Evolutionary conservation across 1,284 basidiomycete genomes (phyloP).

Genomic region (Sanghuangporus weigelae): DNA sequence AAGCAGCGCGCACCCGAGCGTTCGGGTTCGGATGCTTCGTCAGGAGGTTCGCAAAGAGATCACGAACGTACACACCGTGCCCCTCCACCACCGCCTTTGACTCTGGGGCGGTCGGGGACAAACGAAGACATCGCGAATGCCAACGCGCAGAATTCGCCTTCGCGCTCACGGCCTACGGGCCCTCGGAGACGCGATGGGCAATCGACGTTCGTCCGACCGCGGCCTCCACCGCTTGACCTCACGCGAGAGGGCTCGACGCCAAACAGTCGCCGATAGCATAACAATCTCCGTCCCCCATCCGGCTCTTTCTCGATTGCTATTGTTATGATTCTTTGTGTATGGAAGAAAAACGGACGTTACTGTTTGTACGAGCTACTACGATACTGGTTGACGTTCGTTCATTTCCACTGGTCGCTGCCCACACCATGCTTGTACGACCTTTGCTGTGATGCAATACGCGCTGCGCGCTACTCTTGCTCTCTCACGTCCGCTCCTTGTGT

Average conservation of each 20-base stretch:
- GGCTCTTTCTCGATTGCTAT: background rate
- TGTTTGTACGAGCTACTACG: background rate
- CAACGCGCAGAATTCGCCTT: background rate
- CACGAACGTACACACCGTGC: background rate
- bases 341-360: background rate
- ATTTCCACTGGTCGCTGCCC: background rate
- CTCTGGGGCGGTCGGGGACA: background rate
- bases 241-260: conserved; percentile 14
- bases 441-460: conserved; percentile 16
- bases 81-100: conserved; percentile 2
- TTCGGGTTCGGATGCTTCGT: conserved; percentile 1
- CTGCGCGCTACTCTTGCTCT: background rate
- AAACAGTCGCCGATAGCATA: conserved; percentile 2
- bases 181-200: conserved; percentile 39
- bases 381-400: background rate
- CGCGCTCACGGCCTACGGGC: conserved; percentile 23
- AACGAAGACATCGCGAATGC: background rate
- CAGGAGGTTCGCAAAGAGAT: background rate
- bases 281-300: background rate
- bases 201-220: conserved; percentile 24
- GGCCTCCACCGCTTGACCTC: conserved; percentile 32
- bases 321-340: background rate
- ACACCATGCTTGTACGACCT: background rate
- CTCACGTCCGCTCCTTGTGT: conserved; percentile 8
- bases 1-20: conserved; percentile 8